Base-by-base conservation (phyloP, 805 yeast species). In the Yamadazyma insecticola region DNA sequence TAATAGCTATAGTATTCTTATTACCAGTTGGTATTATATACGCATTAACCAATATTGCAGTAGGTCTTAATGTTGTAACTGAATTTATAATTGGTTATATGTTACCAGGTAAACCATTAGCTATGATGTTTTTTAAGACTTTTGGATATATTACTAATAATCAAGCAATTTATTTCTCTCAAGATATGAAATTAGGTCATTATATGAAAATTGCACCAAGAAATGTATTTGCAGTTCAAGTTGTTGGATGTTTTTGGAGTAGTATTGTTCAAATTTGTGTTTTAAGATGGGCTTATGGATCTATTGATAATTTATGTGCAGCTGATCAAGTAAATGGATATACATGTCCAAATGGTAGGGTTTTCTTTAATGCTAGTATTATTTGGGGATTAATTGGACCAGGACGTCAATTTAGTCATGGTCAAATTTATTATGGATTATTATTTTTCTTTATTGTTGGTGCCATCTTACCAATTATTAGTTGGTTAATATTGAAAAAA, bases 131-230 rank as follows among this genome's bases (percentile, higher is more conserved):
- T 39, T 60, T 67, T 55, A 64, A 69, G 47, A 63, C 70, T 17
- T 69, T 52, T 37, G 72, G 72, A 27, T 70, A 63, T 52, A 70
- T 68, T 47, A 62, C 72, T 30, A 66, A 63, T 44, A 58, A 53
- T 37, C 75, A 70, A 48, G 74, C 71, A n/a, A 61, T 69, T 32
- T 53, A 63, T 13, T 63, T 59, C 50, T 70, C 76, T 29, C 67
- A 73, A 44, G 70, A 63, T 47, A 58, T 61, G 67, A 63, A 63
- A 44, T 55, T 63, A 43, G 67, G 67, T 27, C 67, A 62, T 36
- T 64, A 64, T 48, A 60, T 64, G 68, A 64, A 65, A 45, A 43
- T 60, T 17, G 58, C 59, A 19, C 69, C 69, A 21, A 49, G 63
- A 44, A 39, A 53, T 27, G 49, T 66, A 24, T 69, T 68, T 44